Base-by-base conservation (phyloP, 345 rosid species). In the Populus alba region DNA sequence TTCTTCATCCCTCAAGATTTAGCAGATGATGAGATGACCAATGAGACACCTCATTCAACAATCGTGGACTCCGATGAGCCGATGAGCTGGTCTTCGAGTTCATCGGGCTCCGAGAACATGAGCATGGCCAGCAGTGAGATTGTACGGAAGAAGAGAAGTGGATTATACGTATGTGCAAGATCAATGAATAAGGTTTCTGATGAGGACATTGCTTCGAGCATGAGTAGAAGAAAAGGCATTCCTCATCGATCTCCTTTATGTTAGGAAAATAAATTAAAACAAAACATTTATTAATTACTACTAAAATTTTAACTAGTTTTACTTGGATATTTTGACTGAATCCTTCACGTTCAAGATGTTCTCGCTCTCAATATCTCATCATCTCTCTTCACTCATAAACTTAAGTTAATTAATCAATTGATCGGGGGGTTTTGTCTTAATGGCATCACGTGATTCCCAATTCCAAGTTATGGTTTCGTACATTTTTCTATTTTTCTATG, bases 191-290 rank as follows among this genome's bases (percentile, higher is more conserved):
- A 89, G 80, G 91, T 79, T 53, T 82, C 90, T 1, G 79, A 86
- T 17, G 90, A 88, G 62, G 90, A 89, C 79, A 91, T 90, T 81
- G 90, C 96, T 45, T 81, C 89, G 8, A 85, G 93, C 84, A 84
- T 88, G 78, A 92, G 85, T 83, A 86, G 99, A 80, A 88, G 99
- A 77, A 97, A 97, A 84, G 95, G 99, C 82, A 85, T 90, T 83
- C 99, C 99, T 61, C 97, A 94, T 41, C 85, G 99, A 77, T 91
- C 98, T 75, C 98, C 99, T 78, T 80, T 94, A 17, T 94, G 93
- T 84, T 96, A 89, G 86, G 31, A 55, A 31, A 57, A 41, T 11
- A 20, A 73, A 5, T 7, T 55, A 63, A 62, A 63, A 39, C 75
- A 57, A 81, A 41, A 76, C 59, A 68, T 16, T 75, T 47, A 37